A percentile compares a stretch with the other conserved stretches of the same genome.
Conservation (phyloP, 1,284 basidiomycete genomes). For the Bondarzewia mesenterica region DNA sequence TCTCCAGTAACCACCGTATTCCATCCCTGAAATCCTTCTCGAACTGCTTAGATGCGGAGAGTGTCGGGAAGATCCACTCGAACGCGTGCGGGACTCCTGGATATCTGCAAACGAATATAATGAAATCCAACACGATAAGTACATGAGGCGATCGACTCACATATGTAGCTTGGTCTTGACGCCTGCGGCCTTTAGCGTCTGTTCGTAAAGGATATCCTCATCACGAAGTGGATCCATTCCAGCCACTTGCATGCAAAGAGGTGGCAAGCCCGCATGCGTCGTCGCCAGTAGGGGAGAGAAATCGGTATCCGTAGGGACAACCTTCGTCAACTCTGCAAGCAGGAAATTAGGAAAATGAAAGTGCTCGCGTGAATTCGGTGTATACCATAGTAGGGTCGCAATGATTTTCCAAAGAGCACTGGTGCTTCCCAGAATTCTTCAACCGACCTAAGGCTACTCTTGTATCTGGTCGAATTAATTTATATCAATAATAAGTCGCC, state of each 20-base stretch:
- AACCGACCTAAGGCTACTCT: conserved; percentile 15
- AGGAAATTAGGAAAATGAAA: too few relatives aligned
- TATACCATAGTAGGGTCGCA: too few relatives aligned
- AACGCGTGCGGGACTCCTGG: background rate
- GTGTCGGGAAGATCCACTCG: background rate
- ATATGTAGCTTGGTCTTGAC: conserved; percentile 9
- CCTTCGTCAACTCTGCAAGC: background rate
- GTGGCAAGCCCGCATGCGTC: conserved; percentile 10
- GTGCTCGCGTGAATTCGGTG: too few relatives aligned
- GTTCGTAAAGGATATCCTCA: conserved; percentile 13
- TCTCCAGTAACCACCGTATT: background rate
- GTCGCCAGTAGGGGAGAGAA: conserved; percentile 2
- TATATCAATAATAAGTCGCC: too few relatives aligned
- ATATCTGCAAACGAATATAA: background rate
- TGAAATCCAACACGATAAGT: background rate
- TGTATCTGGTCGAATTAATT: conserved; percentile 16
- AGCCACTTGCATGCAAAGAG: conserved; percentile 10
- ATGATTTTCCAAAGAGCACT: background rate
- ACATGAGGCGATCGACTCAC: conserved; percentile 5
- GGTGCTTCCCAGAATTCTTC: conserved; percentile 15
- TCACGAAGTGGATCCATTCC: conserved; percentile 15
- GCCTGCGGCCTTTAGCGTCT: conserved; percentile 8
- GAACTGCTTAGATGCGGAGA: background rate
- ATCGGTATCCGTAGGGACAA: background rate
- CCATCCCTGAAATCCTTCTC: background rate